Evolutionary conservation across 768 basidiomycete species (phyloP).

Genomic region (Phaeolepiota aurea): DNA sequence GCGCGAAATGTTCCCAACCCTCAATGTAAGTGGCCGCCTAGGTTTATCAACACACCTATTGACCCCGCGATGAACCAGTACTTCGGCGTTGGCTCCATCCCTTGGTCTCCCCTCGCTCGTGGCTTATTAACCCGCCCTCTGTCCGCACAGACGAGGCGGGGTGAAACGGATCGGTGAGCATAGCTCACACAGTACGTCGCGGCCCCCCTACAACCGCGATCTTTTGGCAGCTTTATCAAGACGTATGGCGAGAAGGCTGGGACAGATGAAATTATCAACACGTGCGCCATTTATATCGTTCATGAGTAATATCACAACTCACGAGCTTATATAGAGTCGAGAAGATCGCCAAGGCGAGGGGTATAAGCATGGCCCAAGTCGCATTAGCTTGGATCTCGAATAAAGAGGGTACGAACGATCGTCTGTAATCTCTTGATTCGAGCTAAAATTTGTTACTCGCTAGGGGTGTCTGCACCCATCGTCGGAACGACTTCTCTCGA

Average conservation of each 20-base stretch:
- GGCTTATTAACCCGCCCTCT: slow-evolving; percentile 44
- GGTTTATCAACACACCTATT: neutral
- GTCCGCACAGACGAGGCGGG: slow-evolving; percentile 28
- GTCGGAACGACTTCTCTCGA: slow-evolving; percentile 45
- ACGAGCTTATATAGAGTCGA: slow-evolving; percentile 31
- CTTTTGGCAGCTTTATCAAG: slow-evolving; percentile 5
- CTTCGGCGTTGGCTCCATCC: slow-evolving; percentile 47
- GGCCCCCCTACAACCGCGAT: neutral
- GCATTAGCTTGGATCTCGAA: slow-evolving; percentile 44
- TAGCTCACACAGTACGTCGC: neutral
- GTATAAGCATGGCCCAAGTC: slow-evolving; percentile 49
- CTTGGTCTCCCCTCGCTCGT: slow-evolving; percentile 51
- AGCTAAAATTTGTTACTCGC: neutral
- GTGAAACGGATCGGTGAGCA: slow-evolving; percentile 26
- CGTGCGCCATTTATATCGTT: slow-evolving; percentile 16
- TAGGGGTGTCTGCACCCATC: slow-evolving; percentile 48
- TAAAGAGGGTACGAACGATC: slow-evolving; percentile 22
- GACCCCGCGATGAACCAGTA: slow-evolving; percentile 17
- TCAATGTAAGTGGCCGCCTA: slow-evolving; percentile 32
- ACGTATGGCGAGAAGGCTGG: slow-evolving; percentile 15
- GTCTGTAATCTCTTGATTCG: neutral
- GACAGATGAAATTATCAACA: slow-evolving; percentile 26
- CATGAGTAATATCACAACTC: neutral
- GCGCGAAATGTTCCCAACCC: slow-evolving; percentile 50
- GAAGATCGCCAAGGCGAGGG: slow-evolving; percentile 42